phyloP scores from a whole-genome alignment of 1,284 basidiomycete species.

The Irpex rosettiformis region DNA sequence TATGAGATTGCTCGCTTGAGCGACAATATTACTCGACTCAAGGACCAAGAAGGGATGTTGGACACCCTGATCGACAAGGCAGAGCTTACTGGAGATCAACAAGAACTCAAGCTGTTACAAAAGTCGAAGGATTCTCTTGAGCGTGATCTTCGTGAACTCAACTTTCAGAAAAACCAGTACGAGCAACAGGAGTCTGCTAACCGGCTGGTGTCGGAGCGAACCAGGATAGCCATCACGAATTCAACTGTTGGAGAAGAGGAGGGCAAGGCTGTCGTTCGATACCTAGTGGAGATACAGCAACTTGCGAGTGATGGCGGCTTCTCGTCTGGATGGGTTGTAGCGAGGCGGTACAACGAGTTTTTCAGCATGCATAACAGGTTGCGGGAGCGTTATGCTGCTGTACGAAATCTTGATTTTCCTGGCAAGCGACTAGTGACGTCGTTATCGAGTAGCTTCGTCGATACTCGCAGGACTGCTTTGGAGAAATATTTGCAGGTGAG shows the following conservation, averaged over 20 bases:
- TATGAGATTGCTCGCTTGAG: constrained; percentile 77
- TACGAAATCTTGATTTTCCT: constrained; percentile 80
- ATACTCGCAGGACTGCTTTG: constrained; percentile 72
- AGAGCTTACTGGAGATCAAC: constrained; percentile 86
- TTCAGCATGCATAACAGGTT: constrained; percentile 83
- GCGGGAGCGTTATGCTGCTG: constrained; percentile 66
- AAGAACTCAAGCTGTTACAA: constrained; percentile 79
- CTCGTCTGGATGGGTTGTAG: constrained; percentile 86
- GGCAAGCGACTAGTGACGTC: constrained; percentile 86
- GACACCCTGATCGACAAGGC: constrained; percentile 90
- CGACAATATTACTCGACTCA: constrained; percentile 72
- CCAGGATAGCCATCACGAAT: constrained; percentile 74
- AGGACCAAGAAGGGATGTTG: constrained; percentile 80
- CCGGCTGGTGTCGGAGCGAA: constrained; percentile 76
- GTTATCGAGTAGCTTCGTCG: constrained; percentile 80
- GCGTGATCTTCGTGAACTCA: constrained; percentile 79
- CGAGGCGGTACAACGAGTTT: constrained; percentile 93
- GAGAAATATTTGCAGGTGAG: constrained; percentile 89
- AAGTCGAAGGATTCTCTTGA: constrained; percentile 80
- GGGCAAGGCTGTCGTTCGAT: constrained; percentile 87
- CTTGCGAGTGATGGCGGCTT: constrained; percentile 72
- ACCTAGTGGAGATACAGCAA: constrained; percentile 91
- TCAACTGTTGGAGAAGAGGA: constrained; percentile 77
- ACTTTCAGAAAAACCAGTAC: constrained; percentile 88
- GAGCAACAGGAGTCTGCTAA: constrained; percentile 89